Conservation (phyloP, 257 asterid species). For the Plantago major region DNA sequence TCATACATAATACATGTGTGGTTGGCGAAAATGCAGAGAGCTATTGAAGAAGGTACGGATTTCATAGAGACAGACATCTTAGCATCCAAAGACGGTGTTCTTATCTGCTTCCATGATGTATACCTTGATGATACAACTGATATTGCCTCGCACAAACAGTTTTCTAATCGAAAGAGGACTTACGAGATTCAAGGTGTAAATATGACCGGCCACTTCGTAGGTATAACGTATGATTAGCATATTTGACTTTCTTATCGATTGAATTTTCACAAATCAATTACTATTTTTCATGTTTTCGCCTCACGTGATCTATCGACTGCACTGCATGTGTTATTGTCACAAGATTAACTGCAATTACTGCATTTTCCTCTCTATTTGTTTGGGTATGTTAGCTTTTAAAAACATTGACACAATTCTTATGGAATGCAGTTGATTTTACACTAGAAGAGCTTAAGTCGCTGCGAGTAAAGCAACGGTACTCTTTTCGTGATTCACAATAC, state of each 20-base stretch:
- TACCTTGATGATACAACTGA: conserved; percentile 70
- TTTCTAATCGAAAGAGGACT: conserved; percentile 56
- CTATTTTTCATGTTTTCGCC: neutral
- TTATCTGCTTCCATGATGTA: conserved; percentile 79
- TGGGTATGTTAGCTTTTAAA: conserved; percentile 3
- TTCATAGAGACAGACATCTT: conserved; percentile 87
- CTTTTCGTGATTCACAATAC: conserved; percentile 78
- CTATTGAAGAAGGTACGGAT: conserved; percentile 97
- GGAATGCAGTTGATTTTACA: conserved; percentile 78
- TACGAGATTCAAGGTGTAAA: conserved; percentile 72
- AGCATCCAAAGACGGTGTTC: conserved; percentile 89
- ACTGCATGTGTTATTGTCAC: neutral
- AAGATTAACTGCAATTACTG: neutral
- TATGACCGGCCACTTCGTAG: conserved; percentile 64
- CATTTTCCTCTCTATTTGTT: neutral
- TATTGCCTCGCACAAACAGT: conserved; percentile 60
- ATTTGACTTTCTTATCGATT: conserved; percentile 4
- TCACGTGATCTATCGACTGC: no score
- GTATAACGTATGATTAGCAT: conserved; percentile 27
- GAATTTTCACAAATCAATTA: no score
- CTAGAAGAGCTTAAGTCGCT: conserved; percentile 66
- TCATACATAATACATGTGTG: neutral
- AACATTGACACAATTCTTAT: conserved; percentile 11
- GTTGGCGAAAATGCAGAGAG: conserved; percentile 58
- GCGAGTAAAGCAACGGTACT: conserved; percentile 71